phyloP scores from a whole-genome alignment of 257 asterid species.

The Lavandula angustifolia region DNA sequence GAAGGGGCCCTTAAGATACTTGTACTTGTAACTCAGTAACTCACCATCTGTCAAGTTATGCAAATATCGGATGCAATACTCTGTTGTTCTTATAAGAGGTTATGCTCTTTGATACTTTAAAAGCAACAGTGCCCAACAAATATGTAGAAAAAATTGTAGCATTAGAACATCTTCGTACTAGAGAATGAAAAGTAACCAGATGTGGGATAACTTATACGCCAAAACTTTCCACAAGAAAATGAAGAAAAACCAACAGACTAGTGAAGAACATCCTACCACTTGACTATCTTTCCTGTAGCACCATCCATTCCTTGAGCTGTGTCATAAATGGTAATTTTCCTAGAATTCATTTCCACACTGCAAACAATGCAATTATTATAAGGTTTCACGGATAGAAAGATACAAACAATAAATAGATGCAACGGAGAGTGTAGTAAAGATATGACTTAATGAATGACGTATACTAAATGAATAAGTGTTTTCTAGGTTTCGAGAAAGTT shows the following conservation, averaged over 20 bases:
- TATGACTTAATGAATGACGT: constrained; percentile 1
- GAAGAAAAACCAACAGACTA: background rate
- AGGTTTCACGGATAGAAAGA: constrained; percentile 1
- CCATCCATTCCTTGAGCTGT: constrained; percentile 90
- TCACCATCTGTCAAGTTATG: background rate
- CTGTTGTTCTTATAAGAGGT: background rate
- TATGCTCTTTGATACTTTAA: background rate
- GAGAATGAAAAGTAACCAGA: background rate
- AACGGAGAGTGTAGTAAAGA: background rate
- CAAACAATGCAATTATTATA: constrained; percentile 31
- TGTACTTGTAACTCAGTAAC: constrained; percentile 9
- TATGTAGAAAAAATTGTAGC: background rate
- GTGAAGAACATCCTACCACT: constrained; percentile 52
- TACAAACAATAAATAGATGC: background rate
- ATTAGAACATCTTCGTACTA: background rate
- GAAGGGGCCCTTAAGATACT: constrained; percentile 6
- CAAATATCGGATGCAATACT: background rate
- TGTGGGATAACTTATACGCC: background rate
- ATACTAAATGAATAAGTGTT: background rate
- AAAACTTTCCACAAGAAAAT: background rate
- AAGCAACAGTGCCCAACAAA: background rate
- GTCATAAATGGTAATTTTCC: constrained; percentile 56
- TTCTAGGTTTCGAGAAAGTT: background rate
- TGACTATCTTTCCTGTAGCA: constrained; percentile 53
- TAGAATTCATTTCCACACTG: constrained; percentile 44